Base-by-base conservation (phyloP, 2,329 filamentous ascomycete genomes). In the Leptodontidium sp. region DNA sequence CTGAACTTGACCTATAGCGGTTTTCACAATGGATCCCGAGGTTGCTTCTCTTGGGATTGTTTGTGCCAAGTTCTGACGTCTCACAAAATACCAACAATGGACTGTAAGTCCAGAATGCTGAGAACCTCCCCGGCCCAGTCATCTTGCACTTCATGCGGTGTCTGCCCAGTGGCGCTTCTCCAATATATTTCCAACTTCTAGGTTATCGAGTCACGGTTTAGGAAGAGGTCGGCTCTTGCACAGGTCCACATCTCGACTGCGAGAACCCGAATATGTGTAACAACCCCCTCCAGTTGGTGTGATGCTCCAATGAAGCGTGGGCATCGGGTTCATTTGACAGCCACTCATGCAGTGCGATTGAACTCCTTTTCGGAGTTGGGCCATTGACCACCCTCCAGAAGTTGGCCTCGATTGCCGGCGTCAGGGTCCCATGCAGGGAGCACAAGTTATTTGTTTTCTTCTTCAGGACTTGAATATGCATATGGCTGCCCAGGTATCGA, bases 361-460 rank as follows among this genome's bases (percentile, higher is more conserved):
- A 53, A 14, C 14, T 43, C 45, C 2, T 43, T 24, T 17, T 38
- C 47, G 14, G 29, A 52, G 40, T 21, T 49, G 35, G 47, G n/a
- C 35, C 45, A 53, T 47, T 61, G 38, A 29, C 14, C 32, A 1
- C 29, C 38, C 49, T 45, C 47, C 57, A 55, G 32, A 61, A 55
- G 47, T 49, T 26, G 53, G 21, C 32, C 26, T 24, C 21, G 9
- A 58, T 55, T 29, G 26, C 38, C 38, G 32, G 17, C 15, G 29
- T 61, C 38, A 32, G 29, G 21, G 29, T 47, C 49, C 40, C n/a
- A 55, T 66, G 47, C 45, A 55, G 17, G 43, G 29, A 53, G 29
- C 38, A 29, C 29, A 40, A 66, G 50, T 58, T 14, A 55, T 55
- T 66, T 61, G 47, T 47, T 66, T 66, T 66, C 43, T 59, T 32